phyloP scores from a whole-genome alignment of 2,329 filamentous ascomycete species.

The Sclerotinia trifoliorum region DNA sequence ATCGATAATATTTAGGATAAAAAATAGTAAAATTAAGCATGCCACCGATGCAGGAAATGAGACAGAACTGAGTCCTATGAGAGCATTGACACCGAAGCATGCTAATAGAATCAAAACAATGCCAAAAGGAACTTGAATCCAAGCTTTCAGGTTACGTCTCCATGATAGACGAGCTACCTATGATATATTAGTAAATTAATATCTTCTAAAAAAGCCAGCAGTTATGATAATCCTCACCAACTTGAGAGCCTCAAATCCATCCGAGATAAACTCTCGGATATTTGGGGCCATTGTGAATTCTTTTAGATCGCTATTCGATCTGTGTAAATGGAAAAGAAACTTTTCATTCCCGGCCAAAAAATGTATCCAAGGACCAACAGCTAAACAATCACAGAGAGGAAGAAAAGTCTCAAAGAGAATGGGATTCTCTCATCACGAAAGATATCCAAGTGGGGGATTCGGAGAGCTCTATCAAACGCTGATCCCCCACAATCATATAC shows the following conservation, averaged over 20 bases:
- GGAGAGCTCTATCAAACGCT: constrained; percentile 14
- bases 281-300: constrained; percentile 8
- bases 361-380: neutral
- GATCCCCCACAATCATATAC: constrained; percentile 9
- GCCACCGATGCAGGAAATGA: constrained; percentile 61
- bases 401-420: neutral
- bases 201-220: neutral
- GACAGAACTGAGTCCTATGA: constrained; percentile 48
- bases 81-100: constrained; percentile 44
- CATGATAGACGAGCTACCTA: constrained; percentile 37
- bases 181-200: constrained; percentile 26
- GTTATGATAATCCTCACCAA: constrained; percentile 29
- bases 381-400: neutral
- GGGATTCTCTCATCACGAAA: neutral
- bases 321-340: neutral
- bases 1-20: constrained; percentile 50
- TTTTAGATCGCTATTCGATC: neutral
- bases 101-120: constrained; percentile 42
- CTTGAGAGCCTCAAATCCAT: constrained; percentile 36
- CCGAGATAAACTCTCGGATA: constrained; percentile 21
- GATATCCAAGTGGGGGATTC: constrained; percentile 8
- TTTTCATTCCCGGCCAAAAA: neutral
- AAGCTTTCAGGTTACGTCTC: constrained; percentile 42
- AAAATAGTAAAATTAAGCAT: constrained; percentile 55
- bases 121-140: constrained; percentile 52